phyloP scores from a whole-genome alignment of 2,329 filamentous ascomycete species.

The Ceratocystis harringtonii region DNA sequence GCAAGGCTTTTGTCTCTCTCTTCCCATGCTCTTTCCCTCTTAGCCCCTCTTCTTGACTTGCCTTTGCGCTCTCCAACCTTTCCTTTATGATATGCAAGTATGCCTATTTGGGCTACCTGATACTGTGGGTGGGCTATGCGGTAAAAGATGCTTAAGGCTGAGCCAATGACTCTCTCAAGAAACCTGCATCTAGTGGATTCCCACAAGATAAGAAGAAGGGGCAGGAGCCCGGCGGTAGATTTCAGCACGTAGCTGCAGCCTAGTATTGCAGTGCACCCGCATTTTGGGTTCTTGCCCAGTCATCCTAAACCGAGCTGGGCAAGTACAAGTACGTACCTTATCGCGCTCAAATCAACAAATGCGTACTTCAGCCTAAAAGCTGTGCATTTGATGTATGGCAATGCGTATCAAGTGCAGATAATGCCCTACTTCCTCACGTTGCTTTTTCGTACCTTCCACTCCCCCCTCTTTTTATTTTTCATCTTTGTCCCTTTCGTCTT shows the following conservation, averaged over 20 bases:
- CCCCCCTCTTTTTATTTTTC: not conserved
- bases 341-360: not conserved
- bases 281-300: not conserved
- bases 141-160: not conserved
- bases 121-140: not conserved
- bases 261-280: not conserved
- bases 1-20: not conserved
- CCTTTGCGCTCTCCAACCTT: not conserved
- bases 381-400: too few relatives aligned
- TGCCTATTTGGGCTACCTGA: not conserved
- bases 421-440: not conserved
- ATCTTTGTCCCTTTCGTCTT: too few relatives aligned
- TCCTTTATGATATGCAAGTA: not conserved
- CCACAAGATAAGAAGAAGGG: not conserved
- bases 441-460: not conserved
- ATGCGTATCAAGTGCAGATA: too few relatives aligned
- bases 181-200: not conserved
- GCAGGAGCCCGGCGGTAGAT: not conserved
- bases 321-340: not conserved
- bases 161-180: not conserved
- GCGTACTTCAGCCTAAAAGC: too few relatives aligned
- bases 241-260: not conserved
- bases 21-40: not conserved
- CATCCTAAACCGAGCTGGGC: not conserved
- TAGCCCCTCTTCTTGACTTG: not conserved